Percentiles rank a stretch among this genome's conserved stretches.
These are phyloP conservation scores for Blastomyces parvus DNA, from an alignment of 2,329 filamentous ascomycete genomes.

Conservation along the genomic window DNA sequence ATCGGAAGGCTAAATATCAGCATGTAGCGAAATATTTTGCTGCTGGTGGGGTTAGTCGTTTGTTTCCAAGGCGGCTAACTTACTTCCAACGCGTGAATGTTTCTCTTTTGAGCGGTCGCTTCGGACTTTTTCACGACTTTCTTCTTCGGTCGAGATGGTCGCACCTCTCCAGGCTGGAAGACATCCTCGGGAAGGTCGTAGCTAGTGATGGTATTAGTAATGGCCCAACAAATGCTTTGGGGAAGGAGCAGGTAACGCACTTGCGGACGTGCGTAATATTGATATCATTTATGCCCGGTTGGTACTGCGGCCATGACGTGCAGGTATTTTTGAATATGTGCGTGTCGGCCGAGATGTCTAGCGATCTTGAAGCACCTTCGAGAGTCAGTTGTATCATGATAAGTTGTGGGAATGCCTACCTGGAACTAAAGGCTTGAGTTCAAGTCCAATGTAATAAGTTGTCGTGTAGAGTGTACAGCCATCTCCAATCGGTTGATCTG, in stretches of 20 bases:
- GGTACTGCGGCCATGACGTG: constrained; percentile 63
- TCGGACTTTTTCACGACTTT: constrained; percentile 35
- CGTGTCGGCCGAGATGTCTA: constrained; percentile 61
- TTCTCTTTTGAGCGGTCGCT: constrained; percentile 30
- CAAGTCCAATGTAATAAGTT: constrained; percentile 88
- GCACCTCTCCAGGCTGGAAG: constrained; percentile 68
- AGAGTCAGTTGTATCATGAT: constrained; percentile 24
- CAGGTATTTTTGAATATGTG: constrained; percentile 80
- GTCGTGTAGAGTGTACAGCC: constrained; percentile 64
- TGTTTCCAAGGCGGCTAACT: constrained; percentile 21
- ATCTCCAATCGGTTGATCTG: constrained; percentile 30
- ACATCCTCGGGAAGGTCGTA: constrained; percentile 83
- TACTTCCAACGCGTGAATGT: constrained; percentile 36
- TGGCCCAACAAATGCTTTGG: constrained; percentile 5
- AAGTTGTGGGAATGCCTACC: constrained; percentile 44
- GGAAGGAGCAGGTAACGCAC: constrained; percentile 44
- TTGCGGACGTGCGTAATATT: constrained; percentile 76
- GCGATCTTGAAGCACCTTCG: constrained; percentile 37
- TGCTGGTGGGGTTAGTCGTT: constrained; percentile 6
- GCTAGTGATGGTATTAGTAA: constrained; percentile 30
- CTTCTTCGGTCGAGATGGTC: constrained; percentile 52
- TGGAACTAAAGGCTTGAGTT: constrained; percentile 61
- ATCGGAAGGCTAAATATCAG: constrained; percentile 5
- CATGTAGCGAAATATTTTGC: background rate
- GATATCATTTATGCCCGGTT: constrained; percentile 65